phyloP scores from a whole-genome alignment of 108 stramenopile genomes.

The Discostella pseudostelligera region DNA sequence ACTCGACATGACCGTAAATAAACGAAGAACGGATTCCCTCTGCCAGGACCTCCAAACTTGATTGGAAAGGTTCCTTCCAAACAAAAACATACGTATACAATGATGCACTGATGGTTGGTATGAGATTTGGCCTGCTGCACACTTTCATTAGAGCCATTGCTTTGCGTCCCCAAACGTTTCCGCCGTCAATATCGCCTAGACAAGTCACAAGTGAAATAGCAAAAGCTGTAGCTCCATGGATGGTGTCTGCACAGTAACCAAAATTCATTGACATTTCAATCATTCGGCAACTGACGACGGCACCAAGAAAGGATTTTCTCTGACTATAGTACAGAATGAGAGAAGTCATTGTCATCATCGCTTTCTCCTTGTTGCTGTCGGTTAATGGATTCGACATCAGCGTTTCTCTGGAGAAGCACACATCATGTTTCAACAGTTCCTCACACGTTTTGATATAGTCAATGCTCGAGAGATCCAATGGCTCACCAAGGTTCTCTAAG shows the following conservation, averaged over 20 bases:
- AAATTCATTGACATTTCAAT: constrained; percentile 17
- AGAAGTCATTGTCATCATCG: constrained; percentile 15
- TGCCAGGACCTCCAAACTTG: neutral
- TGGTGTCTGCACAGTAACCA: constrained; percentile 19
- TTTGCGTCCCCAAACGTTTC: constrained; percentile 12
- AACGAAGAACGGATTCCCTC: constrained; percentile 5
- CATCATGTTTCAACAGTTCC: constrained; percentile 12
- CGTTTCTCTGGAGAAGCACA: neutral
- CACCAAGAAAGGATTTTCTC: neutral
- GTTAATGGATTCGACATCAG: constrained; percentile 1
- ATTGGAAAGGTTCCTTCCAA: constrained; percentile 16
- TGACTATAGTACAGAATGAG: constrained; percentile 10
- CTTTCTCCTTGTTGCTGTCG: neutral
- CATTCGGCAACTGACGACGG: constrained; percentile 14
- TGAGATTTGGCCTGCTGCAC: neutral
- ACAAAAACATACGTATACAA: constrained; percentile 1
- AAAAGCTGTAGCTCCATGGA: constrained; percentile 11
- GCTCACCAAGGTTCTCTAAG: constrained; percentile 21
- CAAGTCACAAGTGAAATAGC: constrained; percentile 5
- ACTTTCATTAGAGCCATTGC: constrained; percentile 20
- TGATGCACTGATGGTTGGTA: constrained; percentile 1
- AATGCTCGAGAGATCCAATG: constrained; percentile 16
- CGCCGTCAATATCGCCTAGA: constrained; percentile 24
- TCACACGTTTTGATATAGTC: neutral
- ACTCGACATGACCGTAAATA: constrained; percentile 3